Evolutionary conservation across 768 basidiomycete species (phyloP).

Genomic region (Tremella fuciformis): DNA sequence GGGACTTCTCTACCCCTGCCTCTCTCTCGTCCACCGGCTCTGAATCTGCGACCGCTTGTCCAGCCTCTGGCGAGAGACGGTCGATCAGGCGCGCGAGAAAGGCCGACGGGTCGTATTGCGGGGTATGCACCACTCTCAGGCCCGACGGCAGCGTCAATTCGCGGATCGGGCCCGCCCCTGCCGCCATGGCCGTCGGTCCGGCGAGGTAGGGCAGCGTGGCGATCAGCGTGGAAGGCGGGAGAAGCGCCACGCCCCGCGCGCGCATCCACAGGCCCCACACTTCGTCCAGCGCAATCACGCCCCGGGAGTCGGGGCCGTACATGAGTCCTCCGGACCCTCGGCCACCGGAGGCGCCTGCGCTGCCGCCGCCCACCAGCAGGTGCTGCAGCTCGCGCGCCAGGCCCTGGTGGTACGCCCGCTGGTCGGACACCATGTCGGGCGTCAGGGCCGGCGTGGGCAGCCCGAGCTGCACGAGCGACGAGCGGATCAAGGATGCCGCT

Average conservation of each 20-base stretch:
- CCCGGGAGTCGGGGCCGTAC: constrained; percentile 60
- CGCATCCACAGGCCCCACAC: constrained; percentile 96
- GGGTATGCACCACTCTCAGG: constrained; percentile 77
- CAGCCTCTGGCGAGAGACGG: constrained; percentile 52
- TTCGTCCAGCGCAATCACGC: constrained; percentile 82
- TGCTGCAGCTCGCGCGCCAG: constrained; percentile 76
- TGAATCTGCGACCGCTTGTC: constrained; percentile 21
- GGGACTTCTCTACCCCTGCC: constrained; percentile 48
- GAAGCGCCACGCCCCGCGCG: constrained; percentile 83
- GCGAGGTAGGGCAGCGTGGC: constrained; percentile 69
- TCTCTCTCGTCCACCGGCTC: constrained; percentile 1
- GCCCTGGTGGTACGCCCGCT: constrained; percentile 71
- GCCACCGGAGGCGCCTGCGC: neutral
- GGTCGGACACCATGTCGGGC: constrained; percentile 80
- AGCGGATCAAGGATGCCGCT: constrained; percentile 74
- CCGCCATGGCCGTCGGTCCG: constrained; percentile 55
- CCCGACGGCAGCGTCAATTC: constrained; percentile 69
- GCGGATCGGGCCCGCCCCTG: constrained; percentile 66
- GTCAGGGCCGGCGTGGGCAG: constrained; percentile 81
- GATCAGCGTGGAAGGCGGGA: constrained; percentile 84
- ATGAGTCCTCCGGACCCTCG: constrained; percentile 61
- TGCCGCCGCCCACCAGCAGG: constrained; percentile 60
- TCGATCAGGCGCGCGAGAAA: constrained; percentile 61
- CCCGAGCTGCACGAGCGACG: constrained; percentile 84
- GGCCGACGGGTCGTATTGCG: constrained; percentile 65